These are phyloP conservation scores for Drosera spatulata DNA, from an alignment of 179 eudicot species.

Conservation along the genomic window DNA sequence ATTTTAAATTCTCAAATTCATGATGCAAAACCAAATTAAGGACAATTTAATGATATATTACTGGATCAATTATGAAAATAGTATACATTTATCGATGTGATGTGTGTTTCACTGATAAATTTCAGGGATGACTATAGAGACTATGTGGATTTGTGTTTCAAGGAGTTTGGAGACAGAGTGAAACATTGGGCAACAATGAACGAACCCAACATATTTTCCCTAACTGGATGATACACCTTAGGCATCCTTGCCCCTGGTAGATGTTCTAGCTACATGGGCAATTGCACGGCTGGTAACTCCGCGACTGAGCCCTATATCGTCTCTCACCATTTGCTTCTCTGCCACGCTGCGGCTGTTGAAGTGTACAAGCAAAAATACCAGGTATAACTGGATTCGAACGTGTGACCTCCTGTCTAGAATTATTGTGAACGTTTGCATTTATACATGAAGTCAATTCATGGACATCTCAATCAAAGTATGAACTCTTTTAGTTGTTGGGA, in stretches of 20 bases:
- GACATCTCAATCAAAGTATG: no score
- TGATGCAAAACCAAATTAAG: no score
- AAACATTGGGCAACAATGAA: constrained; percentile 30
- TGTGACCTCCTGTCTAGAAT: no score
- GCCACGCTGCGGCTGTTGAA: constrained; percentile 15
- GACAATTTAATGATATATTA: no score
- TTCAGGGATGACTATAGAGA: constrained; percentile 27
- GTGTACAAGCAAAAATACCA: constrained; percentile 15
- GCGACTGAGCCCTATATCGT: constrained; percentile 25
- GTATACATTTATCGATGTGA: neutral
- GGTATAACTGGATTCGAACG: constrained; percentile 1
- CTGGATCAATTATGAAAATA: no score
- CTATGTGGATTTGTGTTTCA: constrained; percentile 28
- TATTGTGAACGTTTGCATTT: no score
- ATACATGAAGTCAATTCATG: no score
- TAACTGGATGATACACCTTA: constrained; percentile 13
- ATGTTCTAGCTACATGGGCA: constrained; percentile 17
- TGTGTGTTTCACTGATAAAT: neutral
- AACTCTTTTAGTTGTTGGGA: no score
- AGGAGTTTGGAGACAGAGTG: constrained; percentile 13
- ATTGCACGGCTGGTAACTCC: constrained; percentile 17
- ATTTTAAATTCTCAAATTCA: neutral
- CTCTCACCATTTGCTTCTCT: constrained; percentile 22
- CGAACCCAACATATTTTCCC: constrained; percentile 13
- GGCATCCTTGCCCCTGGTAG: constrained; percentile 22